Evolutionary conservation across 345 rosid species (phyloP).

Genomic region (Streptanthus diversifolius): DNA sequence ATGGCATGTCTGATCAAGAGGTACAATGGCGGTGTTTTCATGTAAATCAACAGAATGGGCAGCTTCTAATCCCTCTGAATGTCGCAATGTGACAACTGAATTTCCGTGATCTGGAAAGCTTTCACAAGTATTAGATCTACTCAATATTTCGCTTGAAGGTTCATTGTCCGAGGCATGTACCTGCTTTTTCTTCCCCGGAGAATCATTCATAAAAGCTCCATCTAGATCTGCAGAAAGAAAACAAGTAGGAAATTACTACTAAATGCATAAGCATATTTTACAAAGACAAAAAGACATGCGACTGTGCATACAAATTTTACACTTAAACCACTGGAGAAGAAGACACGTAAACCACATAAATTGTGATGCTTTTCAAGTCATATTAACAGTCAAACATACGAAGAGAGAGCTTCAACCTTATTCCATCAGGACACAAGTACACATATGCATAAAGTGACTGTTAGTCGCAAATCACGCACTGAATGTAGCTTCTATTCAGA

Average conservation of each 20-base stretch:
- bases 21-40: constrained; percentile 34
- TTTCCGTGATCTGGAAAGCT: constrained; percentile 41
- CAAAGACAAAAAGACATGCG: neutral
- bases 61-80: constrained; percentile 31
- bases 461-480: neutral
- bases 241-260: neutral
- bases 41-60: constrained; percentile 18
- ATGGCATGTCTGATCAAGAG: constrained; percentile 32
- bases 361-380: neutral
- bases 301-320: neutral
- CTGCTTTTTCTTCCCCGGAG: constrained; percentile 34
- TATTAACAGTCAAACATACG: constrained; percentile 3
- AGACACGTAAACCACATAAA: too few species aligned
- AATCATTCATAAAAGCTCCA: constrained; percentile 30
- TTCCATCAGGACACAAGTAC: neutral
- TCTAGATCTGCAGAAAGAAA: constrained; percentile 31
- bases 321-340: too few species aligned
- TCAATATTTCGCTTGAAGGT: constrained; percentile 34
- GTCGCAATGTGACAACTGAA: constrained; percentile 27
- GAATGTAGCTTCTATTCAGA: neutral
- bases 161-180: constrained; percentile 36
- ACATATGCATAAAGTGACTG: neutral
- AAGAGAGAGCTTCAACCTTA: constrained; percentile 4
- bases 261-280: neutral
- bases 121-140: constrained; percentile 41